Evolutionary conservation across 2,329 filamentous ascomycete species (phyloP).

Genomic region (Xylaria sp.): DNA sequence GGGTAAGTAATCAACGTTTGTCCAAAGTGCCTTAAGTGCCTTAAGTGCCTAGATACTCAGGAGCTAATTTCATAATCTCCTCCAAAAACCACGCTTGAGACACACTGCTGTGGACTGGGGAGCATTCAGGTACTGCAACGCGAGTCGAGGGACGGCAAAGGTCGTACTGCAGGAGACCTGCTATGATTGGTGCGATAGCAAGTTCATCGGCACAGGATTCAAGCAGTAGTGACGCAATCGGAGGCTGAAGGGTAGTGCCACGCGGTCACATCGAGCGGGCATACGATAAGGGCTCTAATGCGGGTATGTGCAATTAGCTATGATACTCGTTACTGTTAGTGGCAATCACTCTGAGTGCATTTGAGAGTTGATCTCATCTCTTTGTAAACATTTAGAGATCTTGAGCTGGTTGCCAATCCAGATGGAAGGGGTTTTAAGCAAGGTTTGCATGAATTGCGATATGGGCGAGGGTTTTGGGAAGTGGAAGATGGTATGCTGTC

Average conservation of each 20-base stretch:
- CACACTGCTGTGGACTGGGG: no score
- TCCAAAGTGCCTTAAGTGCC: no score
- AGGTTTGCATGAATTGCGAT: slow-evolving; percentile 21
- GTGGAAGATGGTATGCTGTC: slow-evolving; percentile 24
- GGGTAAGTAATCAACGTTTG: no score
- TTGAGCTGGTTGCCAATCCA: neutral
- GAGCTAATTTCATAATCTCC: no score
- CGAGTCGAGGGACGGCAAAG: no score
- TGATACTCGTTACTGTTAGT: neutral
- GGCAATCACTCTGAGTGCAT: neutral
- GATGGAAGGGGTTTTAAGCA: slow-evolving; percentile 11
- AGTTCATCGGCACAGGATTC: neutral
- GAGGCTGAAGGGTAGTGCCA: neutral
- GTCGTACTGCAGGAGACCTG: neutral
- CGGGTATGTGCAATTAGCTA: neutral
- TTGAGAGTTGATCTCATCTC: no score
- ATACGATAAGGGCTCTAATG: neutral
- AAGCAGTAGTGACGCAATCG: neutral
- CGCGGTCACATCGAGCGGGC: neutral
- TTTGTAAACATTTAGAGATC: neutral
- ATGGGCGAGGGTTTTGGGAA: slow-evolving; percentile 29
- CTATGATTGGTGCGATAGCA: neutral
- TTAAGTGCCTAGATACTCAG: no score
- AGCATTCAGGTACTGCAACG: no score
- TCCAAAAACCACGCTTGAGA: no score